These are phyloP conservation scores for Rosa hybrid DNA, from an alignment of 331 rosid species.

Conservation along the genomic window DNA sequence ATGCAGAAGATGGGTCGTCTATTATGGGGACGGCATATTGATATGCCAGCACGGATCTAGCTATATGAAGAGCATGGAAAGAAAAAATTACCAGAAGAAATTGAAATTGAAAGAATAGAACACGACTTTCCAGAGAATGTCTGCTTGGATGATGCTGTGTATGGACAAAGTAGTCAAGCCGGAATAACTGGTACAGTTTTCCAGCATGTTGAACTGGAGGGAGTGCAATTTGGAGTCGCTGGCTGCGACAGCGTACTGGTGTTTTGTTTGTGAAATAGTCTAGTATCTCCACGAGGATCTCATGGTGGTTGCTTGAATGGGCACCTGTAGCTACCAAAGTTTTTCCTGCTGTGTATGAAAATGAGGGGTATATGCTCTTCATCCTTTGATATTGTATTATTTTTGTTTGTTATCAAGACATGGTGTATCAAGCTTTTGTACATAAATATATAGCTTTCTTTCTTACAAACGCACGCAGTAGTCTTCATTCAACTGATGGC, in stretches of 20 bases:
- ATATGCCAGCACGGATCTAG: neutral
- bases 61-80: neutral
- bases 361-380: constrained; percentile 34
- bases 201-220: constrained; percentile 26
- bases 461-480: constrained; percentile 16
- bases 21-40: constrained; percentile 71
- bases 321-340: constrained; percentile 35
- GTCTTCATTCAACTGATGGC: neutral
- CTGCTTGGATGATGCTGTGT: constrained; percentile 2
- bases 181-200: constrained; percentile 16
- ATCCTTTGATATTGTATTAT: constrained; percentile 13
- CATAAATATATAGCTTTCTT: constrained; percentile 32
- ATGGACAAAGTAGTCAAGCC: constrained; percentile 6
- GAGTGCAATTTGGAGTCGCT: constrained; percentile 37
- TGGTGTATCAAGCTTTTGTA: constrained; percentile 40
- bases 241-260: constrained; percentile 31
- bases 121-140: constrained; percentile 20
- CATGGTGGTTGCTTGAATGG: constrained; percentile 41
- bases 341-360: constrained; percentile 31
- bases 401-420: constrained; percentile 30
- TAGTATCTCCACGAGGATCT: constrained; percentile 34
- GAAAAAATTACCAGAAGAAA: constrained; percentile 25
- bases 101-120: constrained; percentile 13
- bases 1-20: constrained; percentile 76
- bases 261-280: constrained; percentile 33